phyloP scores from a whole-genome alignment of 768 basidiomycete species.

The Phlegmacium glaucopus region DNA sequence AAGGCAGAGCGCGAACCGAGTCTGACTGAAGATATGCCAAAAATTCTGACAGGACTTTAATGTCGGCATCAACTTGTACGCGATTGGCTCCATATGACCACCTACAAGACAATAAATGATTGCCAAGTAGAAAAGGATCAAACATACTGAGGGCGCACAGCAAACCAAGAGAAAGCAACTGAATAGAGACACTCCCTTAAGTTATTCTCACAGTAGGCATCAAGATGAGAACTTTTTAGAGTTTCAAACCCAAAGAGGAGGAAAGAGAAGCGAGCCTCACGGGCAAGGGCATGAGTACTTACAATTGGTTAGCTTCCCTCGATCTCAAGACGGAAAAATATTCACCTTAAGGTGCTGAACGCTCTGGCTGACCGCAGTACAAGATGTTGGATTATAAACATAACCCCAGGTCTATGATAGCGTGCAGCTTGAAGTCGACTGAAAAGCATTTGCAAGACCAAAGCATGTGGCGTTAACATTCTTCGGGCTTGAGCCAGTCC shows the following conservation, averaged over 20 bases:
- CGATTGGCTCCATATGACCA: constrained; percentile 97
- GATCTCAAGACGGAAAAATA: not conserved
- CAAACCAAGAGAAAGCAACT: constrained; percentile 89
- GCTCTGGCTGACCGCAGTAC: constrained; percentile 77
- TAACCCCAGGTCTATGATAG: constrained; percentile 80
- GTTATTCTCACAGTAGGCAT: constrained; percentile 73
- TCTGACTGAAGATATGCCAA: constrained; percentile 74
- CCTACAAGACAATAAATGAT: constrained; percentile 40
- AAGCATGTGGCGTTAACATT: constrained; percentile 76
- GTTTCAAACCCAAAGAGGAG: constrained; percentile 92
- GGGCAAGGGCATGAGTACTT: constrained; percentile 89
- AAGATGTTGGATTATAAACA: constrained; percentile 82
- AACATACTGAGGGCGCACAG: constrained; percentile 82
- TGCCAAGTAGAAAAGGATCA: not conserved
- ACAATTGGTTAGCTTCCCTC: constrained; percentile 1
- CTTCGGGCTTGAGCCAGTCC: constrained; percentile 66
- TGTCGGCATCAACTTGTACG: constrained; percentile 84
- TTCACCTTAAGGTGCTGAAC: constrained; percentile 71
- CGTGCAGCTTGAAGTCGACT: constrained; percentile 93
- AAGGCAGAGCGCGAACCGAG: constrained; percentile 51
- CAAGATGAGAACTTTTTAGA: constrained; percentile 82
- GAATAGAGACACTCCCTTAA: constrained; percentile 75
- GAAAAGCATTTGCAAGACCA: constrained; percentile 84
- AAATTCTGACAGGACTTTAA: constrained; percentile 85
- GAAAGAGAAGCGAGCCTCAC: constrained; percentile 88